Conservation (phyloP, 805 yeast genomes). For the Starmerella stigmatis region DNA sequence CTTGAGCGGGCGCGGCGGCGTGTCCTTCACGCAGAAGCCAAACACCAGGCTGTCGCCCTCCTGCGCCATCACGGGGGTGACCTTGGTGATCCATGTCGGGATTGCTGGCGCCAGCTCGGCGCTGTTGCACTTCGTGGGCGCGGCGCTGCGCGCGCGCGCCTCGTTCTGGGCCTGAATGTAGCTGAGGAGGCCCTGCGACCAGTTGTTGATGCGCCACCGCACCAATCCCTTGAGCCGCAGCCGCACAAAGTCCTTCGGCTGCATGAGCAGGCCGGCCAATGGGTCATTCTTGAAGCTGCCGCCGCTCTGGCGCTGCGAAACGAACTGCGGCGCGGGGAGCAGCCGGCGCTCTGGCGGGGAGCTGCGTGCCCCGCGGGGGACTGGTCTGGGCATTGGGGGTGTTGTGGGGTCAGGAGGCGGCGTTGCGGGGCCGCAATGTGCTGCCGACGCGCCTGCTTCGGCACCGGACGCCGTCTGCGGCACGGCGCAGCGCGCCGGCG, state of each 20-base stretch:
- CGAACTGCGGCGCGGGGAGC: not conserved
- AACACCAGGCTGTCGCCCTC: not conserved
- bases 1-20: not conserved
- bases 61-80: not conserved
- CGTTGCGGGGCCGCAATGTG: no score
- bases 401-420: no score
- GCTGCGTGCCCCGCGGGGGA: no score
- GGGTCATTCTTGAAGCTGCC: not conserved
- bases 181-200: not conserved
- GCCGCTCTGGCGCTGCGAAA: not conserved
- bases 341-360: not conserved
- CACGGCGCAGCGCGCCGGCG: not conserved
- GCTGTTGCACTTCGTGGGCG: not conserved
- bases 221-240: not conserved
- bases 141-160: not conserved
- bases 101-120: not conserved
- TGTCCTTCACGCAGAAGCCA: not conserved
- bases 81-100: not conserved
- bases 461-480: no score
- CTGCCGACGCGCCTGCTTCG: no score
- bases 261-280: not conserved
- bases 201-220: slow-evolving; percentile 1
- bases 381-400: no score
- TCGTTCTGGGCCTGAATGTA: not conserved
- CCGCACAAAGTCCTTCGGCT: not conserved